A percentile compares a stretch with the other conserved stretches of the same genome.
Evolutionary conservation across 2,329 filamentous ascomycete species (phyloP).

Genomic region (Thelonectria blattea): DNA sequence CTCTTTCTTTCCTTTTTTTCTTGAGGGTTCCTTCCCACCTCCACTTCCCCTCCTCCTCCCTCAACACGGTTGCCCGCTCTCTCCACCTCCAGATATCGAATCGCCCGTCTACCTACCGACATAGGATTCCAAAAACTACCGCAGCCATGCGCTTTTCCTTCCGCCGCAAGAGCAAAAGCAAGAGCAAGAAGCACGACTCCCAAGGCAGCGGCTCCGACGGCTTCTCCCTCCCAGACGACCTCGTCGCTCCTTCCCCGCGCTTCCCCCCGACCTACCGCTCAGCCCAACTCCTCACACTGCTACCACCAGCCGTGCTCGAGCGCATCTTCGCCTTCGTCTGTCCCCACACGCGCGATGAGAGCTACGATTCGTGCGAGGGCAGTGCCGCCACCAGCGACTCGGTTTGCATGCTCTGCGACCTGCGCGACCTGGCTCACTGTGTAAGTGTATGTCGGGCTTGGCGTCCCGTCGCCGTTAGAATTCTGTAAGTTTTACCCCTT

Average conservation of each 20-base stretch:
- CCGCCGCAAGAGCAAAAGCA: slow-evolving; percentile 41
- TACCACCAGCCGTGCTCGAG: slow-evolving; percentile 74
- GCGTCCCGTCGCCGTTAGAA: slow-evolving; percentile 58
- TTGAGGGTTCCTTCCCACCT: background rate
- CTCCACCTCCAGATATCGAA: background rate
- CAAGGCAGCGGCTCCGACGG: slow-evolving; percentile 29
- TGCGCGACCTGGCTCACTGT: slow-evolving; percentile 85
- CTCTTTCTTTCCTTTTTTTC: background rate
- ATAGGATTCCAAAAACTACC: slow-evolving; percentile 5
- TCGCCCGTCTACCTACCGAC: slow-evolving; percentile 1
- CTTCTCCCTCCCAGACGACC: slow-evolving; percentile 38
- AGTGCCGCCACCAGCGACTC: slow-evolving; percentile 69
- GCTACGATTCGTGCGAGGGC: slow-evolving; percentile 83
- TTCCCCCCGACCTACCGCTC: slow-evolving; percentile 50
- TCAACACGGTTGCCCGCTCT: background rate
- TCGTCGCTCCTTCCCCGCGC: slow-evolving; percentile 35
- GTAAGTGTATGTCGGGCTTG: slow-evolving; percentile 76
- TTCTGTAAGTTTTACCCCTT: slow-evolving; percentile 62
- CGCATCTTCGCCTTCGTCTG: slow-evolving; percentile 84
- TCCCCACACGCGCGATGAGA: slow-evolving; percentile 78
- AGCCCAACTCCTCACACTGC: slow-evolving; percentile 52
- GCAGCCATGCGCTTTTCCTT: slow-evolving; percentile 47
- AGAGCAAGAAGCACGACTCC: slow-evolving; percentile 39
- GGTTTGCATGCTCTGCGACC: slow-evolving; percentile 91
- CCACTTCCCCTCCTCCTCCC: slow-evolving; percentile 7